A percentile compares a stretch with the other conserved stretches of the same genome.
Evolutionary conservation across 306 rosid species (phyloP).

Genomic region (Dryas alaskensis): DNA sequence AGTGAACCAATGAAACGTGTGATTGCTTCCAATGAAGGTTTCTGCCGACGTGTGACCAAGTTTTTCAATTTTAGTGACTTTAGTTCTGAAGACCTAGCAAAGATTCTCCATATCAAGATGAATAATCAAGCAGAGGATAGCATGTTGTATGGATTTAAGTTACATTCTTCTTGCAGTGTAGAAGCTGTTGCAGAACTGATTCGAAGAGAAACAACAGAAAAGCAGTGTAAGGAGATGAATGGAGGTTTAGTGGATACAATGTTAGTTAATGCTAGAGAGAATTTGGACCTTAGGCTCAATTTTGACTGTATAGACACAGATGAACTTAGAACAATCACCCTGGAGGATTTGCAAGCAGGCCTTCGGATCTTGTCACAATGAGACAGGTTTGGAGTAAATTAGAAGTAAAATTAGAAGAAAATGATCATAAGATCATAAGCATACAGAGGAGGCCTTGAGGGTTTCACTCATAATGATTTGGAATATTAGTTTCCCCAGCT

Average conservation of each 20-base stretch:
- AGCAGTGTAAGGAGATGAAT: conserved; percentile 75
- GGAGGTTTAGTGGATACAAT: conserved; percentile 81
- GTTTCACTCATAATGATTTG: neutral
- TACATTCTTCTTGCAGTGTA: conserved; percentile 62
- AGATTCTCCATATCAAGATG: conserved; percentile 86
- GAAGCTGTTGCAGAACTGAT: conserved; percentile 63
- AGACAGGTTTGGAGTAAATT: neutral
- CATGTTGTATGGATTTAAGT: conserved; percentile 76
- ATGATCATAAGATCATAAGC: neutral
- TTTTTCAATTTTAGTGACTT: conserved; percentile 83
- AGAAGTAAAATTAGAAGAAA: neutral
- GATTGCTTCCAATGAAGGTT: conserved; percentile 86
- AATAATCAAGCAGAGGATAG: conserved; percentile 56
- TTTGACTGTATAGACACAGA: conserved; percentile 86
- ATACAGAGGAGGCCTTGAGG: neutral
- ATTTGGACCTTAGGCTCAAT: conserved; percentile 78
- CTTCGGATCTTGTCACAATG: conserved; percentile 51
- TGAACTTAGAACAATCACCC: conserved; percentile 70
- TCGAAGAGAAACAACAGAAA: conserved; percentile 58
- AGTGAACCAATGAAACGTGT: conserved; percentile 91
- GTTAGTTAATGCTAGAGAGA: conserved; percentile 85
- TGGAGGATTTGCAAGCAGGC: conserved; percentile 79
- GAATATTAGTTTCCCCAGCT: conserved; percentile 13
- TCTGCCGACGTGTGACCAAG: conserved; percentile 92
- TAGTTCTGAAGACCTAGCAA: conserved; percentile 67